Conservation (phyloP, 1,139 yeast genomes). For the Taphrina sp. region DNA sequence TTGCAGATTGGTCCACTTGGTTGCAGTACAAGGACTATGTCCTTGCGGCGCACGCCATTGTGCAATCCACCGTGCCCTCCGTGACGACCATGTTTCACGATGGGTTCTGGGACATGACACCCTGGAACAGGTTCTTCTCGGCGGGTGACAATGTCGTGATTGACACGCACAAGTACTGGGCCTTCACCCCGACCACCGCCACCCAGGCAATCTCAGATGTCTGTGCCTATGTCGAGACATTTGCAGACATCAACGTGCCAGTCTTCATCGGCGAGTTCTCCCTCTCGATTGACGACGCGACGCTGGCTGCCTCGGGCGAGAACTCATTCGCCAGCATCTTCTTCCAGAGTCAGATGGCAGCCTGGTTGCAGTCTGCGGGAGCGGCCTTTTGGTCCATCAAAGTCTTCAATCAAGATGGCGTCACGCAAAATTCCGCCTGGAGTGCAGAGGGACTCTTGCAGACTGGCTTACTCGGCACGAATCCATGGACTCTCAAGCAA, state of each 20-base stretch:
- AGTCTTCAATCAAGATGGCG: slow-evolving; percentile 16
- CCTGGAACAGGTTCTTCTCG: slow-evolving; percentile 50
- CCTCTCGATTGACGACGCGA: slow-evolving; percentile 78
- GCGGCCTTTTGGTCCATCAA: slow-evolving; percentile 25
- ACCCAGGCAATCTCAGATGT: slow-evolving; percentile 64
- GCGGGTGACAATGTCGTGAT: slow-evolving; percentile 25
- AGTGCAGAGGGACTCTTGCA: slow-evolving; percentile 8
- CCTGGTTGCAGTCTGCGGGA: slow-evolving; percentile 26
- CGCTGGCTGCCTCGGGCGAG: slow-evolving; percentile 58
- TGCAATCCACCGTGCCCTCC: slow-evolving; percentile 16
- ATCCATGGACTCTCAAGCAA: too few relatives aligned
- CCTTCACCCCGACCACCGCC: slow-evolving; percentile 60
- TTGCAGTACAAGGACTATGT: slow-evolving; percentile 36
- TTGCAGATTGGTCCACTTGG: slow-evolving; percentile 21
- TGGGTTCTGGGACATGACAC: slow-evolving; percentile 77
- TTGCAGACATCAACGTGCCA: slow-evolving; percentile 54
- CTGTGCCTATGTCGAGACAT: slow-evolving; percentile 59
- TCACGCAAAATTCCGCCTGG: slow-evolving; percentile 15
- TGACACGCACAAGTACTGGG: slow-evolving; percentile 57
- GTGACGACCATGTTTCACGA: slow-evolving; percentile 44
- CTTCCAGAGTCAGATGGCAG: slow-evolving; percentile 24
- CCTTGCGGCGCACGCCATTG: slow-evolving; percentile 38
- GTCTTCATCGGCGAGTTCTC: slow-evolving; percentile 87
- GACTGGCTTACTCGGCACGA: slow-evolving; percentile 16
- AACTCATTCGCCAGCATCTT: slow-evolving; percentile 10